Evolutionary conservation across 2,329 filamentous ascomycete genomes (phyloP).

Genomic region (Trichophyton verrucosum): DNA sequence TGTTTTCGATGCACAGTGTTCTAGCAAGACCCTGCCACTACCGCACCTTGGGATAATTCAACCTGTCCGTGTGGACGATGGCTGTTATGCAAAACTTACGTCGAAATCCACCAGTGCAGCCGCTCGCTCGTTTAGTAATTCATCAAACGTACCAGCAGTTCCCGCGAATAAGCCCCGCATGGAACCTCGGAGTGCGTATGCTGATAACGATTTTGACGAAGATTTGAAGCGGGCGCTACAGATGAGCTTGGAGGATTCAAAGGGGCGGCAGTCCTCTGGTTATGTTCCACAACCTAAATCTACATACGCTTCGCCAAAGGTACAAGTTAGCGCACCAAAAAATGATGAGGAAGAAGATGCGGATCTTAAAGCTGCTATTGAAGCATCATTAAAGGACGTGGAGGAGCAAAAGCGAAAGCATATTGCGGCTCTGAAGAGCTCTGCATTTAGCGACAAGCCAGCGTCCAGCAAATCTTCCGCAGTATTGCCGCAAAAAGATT

Average conservation of each 20-base stretch:
- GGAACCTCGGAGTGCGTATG: conserved; percentile 79
- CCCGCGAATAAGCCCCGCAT: conserved; percentile 61
- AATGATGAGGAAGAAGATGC: conserved; percentile 73
- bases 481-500: conserved; percentile 71
- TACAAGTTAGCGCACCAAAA: conserved; percentile 28
- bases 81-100: conserved; percentile 80
- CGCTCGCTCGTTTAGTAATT: conserved; percentile 23
- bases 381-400: conserved; percentile 89
- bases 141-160: conserved; percentile 29
- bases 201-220: conserved; percentile 86
- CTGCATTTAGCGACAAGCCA: conserved; percentile 46
- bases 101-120: conserved; percentile 43
- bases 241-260: conserved; percentile 93
- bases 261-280: conserved; percentile 55
- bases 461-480: conserved; percentile 37
- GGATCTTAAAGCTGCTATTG: conserved; percentile 87
- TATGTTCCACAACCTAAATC: conserved; percentile 51
- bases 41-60: conserved; percentile 88
- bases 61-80: conserved; percentile 87
- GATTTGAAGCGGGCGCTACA: conserved; percentile 86
- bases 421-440: conserved; percentile 68
- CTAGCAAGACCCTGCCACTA: conserved; percentile 72
- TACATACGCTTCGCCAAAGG: conserved; percentile 27
- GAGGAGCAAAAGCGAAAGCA: conserved; percentile 94
- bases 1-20: conserved; percentile 93